Evolutionary conservation across 345 rosid species (phyloP).

Genomic region (Toxicodendron radicans): DNA sequence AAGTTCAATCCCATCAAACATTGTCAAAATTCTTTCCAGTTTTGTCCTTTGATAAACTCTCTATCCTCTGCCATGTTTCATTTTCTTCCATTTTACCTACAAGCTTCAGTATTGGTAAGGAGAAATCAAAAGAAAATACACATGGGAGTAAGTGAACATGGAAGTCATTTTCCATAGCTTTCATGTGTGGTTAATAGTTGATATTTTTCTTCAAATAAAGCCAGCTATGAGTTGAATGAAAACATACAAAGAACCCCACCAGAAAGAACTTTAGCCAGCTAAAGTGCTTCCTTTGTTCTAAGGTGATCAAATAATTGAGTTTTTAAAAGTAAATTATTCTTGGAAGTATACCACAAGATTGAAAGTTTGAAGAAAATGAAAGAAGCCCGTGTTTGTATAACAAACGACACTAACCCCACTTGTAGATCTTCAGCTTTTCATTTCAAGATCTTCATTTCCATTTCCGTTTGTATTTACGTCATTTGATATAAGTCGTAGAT

Average conservation of each 20-base stretch:
- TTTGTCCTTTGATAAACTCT: too few relatives aligned
- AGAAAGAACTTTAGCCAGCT: background rate
- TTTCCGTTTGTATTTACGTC: background rate
- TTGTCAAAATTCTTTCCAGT: too few relatives aligned
- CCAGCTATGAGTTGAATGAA: background rate
- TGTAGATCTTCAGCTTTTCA: slow-evolving; percentile 15
- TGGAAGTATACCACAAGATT: background rate
- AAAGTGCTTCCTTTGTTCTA: background rate
- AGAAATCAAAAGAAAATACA: too few relatives aligned
- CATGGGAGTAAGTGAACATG: background rate
- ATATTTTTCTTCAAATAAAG: background rate
- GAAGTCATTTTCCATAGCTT: slow-evolving; percentile 12
- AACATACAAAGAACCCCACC: slow-evolving; percentile 1
- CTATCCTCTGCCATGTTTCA: too few relatives aligned
- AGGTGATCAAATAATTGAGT: slow-evolving; percentile 24
- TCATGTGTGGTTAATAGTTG: background rate
- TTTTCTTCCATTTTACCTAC: too few relatives aligned
- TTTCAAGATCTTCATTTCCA: background rate
- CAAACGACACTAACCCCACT: slow-evolving; percentile 22
- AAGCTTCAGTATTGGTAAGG: too few relatives aligned
- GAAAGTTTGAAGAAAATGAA: slow-evolving; percentile 13
- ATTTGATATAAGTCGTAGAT: background rate
- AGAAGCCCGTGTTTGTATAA: slow-evolving; percentile 11
- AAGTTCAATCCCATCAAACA: too few relatives aligned
- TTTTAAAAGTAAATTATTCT: slow-evolving; percentile 11